A percentile compares a stretch with the other conserved stretches of the same genome.
These are phyloP conservation scores for Syzygium malaccense DNA, from an alignment of 441 rosid species.

Conservation along the genomic window DNA sequence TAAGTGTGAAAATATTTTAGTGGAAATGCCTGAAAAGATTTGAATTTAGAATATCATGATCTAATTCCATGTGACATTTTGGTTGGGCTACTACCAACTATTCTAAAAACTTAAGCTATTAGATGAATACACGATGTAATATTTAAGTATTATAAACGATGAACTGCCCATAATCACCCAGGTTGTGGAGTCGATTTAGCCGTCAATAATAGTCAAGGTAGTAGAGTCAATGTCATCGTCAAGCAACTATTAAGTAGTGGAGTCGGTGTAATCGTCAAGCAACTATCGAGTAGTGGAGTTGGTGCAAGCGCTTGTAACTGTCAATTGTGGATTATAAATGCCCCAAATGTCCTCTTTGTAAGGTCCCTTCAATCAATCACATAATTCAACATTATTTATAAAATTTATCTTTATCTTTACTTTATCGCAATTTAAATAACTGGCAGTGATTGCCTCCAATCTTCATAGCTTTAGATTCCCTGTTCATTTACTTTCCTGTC, in stretches of 20 bases:
- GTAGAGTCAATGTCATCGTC: background rate
- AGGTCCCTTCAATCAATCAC: accelerated
- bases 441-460: background rate
- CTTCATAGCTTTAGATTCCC: background rate
- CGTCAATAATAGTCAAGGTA: background rate
- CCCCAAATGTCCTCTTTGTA: background rate
- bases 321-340: background rate
- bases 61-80: too few species aligned
- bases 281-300: accelerated
- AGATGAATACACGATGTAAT: too few species aligned
- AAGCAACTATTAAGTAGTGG: accelerated
- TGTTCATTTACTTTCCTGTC: background rate
- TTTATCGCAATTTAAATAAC: background rate
- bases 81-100: too few species aligned
- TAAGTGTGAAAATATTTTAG: too few species aligned
- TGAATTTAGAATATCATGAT: too few species aligned
- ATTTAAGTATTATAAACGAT: too few species aligned
- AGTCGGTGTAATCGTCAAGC: background rate
- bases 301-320: accelerated
- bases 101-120: too few species aligned
- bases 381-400: accelerated
- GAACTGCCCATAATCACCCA: too few species aligned
- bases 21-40: too few species aligned
- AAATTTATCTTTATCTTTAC: background rate
- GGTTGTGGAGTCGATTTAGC: too few species aligned